Evolutionary conservation across 306 rosid genomes (phyloP), one percentile per base, ranked within the genome.

Genomic region (Canavalia ensiformis): DNA sequence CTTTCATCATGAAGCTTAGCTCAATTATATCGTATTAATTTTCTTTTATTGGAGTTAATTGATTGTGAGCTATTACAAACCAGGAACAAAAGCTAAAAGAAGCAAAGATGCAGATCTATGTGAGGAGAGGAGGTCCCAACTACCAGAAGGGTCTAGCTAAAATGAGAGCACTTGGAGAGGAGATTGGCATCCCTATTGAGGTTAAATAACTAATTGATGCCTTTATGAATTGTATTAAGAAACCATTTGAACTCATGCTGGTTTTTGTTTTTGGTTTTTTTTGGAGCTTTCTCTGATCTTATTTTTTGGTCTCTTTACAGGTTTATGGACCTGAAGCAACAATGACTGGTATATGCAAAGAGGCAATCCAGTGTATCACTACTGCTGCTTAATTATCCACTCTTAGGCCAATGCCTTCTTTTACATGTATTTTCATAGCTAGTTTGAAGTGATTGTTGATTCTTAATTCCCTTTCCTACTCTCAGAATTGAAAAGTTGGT

Each of bases 61-160:
- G 79, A 87, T 75, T 63, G 57, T 70, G 66, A 50, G 46, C 59
- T 41, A 29, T 84, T 72, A 81, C 76, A 59, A 68, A 85, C 79
- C 88, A 96, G 99, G 99, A 96, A 75, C 77, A 94, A 55, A 93
- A 90, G 81, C 94, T 96, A 63, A 93, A 93, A 87, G 97, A 92
- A 45, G 92, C 99, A 18, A 18, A 18, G 25, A 18, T 18, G 25
- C 91, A 83, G 80, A 87, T 96, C 3, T 96, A 93, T 58, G 99
- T 93, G 78, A 96, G 99, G 88, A 89, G 99, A 87, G 98, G 99
- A 80, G 99, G 99, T 84, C 99, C 99, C 35, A 93, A 96, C 91
- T 96, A 93, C 90, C 99, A 92, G 78, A 92, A 70, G 50, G 99
- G 98, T 47, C 92, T 96, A 13, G 94, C 97, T 6, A 96, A 92